Conservation (phyloP, 208 protist genomes). For the Leptomonas pyrrhocoris region DNA sequence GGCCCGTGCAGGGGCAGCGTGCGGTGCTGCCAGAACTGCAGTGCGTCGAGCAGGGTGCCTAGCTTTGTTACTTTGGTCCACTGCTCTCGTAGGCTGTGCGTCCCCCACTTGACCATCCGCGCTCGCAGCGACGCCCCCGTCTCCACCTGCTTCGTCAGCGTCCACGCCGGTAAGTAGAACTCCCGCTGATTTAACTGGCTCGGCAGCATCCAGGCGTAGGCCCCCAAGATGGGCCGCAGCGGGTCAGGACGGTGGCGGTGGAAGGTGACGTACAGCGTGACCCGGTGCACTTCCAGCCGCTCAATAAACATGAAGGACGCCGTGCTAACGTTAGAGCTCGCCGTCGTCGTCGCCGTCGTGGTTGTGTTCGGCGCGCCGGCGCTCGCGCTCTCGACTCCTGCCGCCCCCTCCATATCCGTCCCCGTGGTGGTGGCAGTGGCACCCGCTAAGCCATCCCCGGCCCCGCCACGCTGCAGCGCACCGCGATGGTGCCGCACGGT, state of each 20-base stretch:
- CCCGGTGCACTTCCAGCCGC: slow-evolving; percentile 42
- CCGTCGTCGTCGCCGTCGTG: neutral
- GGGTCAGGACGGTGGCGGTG: slow-evolving; percentile 62
- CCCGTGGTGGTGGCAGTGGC: neutral
- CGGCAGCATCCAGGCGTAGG: slow-evolving; percentile 77
- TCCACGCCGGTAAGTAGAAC: slow-evolving; percentile 52
- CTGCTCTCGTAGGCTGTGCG: slow-evolving; percentile 68
- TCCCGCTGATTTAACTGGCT: slow-evolving; percentile 53
- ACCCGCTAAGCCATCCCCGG: slow-evolving; percentile 12
- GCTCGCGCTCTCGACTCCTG: neutral
- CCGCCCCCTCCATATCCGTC: neutral
- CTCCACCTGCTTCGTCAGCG: slow-evolving; percentile 46
- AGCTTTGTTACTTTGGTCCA: slow-evolving; percentile 85
- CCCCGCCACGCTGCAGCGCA: slow-evolving; percentile 13
- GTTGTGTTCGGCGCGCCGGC: neutral
- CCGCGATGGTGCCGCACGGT: slow-evolving; percentile 27
- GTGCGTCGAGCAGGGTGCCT: slow-evolving; percentile 55
- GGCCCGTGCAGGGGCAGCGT: slow-evolving; percentile 34
- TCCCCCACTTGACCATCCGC: slow-evolving; percentile 48
- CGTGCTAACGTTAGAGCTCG: slow-evolving; percentile 10
- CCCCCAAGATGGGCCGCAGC: slow-evolving; percentile 63
- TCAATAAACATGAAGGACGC: slow-evolving; percentile 57
- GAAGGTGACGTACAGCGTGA: slow-evolving; percentile 73
- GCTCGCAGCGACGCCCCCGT: slow-evolving; percentile 49
- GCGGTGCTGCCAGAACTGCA: slow-evolving; percentile 44